A percentile compares a stretch with the other conserved stretches of the same genome.
Evolutionary conservation across 208 protist genomes (phyloP).

Genomic region (Trypanosoma congolense): DNA sequence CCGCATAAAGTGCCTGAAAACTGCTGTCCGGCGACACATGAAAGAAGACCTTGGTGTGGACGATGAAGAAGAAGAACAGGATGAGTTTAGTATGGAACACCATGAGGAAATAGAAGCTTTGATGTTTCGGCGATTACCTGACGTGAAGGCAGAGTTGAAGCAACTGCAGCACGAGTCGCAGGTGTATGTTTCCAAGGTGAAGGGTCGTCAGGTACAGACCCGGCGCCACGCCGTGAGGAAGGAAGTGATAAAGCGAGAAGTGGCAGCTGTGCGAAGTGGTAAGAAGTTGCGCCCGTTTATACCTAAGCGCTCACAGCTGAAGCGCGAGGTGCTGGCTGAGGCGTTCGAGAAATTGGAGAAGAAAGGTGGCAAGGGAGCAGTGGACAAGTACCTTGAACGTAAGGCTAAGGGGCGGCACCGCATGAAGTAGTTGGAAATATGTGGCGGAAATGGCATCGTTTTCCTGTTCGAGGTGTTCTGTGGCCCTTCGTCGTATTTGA

Average conservation of each 20-base stretch:
- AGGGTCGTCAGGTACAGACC: constrained; percentile 33
- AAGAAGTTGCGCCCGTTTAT: constrained; percentile 68
- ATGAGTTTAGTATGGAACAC: constrained; percentile 71
- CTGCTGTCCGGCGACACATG: constrained; percentile 58
- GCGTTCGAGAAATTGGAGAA: constrained; percentile 65
- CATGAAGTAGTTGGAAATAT: background rate
- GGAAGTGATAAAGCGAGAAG: constrained; percentile 68
- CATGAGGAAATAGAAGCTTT: constrained; percentile 46
- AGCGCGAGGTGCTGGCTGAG: constrained; percentile 62
- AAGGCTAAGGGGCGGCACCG: constrained; percentile 34
- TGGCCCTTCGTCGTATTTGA: background rate
- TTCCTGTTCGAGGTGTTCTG: background rate
- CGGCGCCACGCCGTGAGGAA: constrained; percentile 39
- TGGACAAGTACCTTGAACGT: constrained; percentile 71
- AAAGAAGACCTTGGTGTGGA: constrained; percentile 62
- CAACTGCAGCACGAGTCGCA: constrained; percentile 67
- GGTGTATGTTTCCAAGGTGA: constrained; percentile 44
- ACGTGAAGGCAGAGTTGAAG: constrained; percentile 50
- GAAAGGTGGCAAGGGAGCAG: constrained; percentile 70
- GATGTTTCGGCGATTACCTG: constrained; percentile 48
- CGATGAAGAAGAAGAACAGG: constrained; percentile 61
- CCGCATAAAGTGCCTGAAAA: constrained; percentile 65
- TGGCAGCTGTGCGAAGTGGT: constrained; percentile 59
- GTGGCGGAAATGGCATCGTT: background rate
- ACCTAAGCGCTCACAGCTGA: constrained; percentile 74